Percentiles rank a stretch among this genome's conserved stretches.
phyloP scores from a whole-genome alignment of 805 yeast species.

The Ogataea minuta region DNA sequence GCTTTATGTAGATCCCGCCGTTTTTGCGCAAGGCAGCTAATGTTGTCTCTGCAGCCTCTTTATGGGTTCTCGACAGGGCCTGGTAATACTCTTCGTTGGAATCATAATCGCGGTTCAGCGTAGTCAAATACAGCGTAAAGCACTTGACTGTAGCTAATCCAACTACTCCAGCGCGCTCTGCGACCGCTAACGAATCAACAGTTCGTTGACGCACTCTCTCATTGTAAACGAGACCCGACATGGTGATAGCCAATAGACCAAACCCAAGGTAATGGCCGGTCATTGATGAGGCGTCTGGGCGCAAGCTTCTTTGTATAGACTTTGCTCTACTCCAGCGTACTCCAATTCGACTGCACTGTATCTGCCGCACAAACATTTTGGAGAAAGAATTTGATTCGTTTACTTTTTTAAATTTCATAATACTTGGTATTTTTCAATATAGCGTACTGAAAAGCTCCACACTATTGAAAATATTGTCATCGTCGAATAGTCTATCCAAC shows the following conservation, averaged over 20 bases:
- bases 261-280: constrained; percentile 24
- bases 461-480: background rate
- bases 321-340: background rate
- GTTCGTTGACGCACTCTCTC: constrained; percentile 35
- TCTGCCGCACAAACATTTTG: background rate
- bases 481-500: constrained; percentile 3
- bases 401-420: background rate
- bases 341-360: background rate
- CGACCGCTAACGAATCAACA: constrained; percentile 36
- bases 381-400: background rate
- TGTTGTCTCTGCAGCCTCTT: constrained; percentile 74
- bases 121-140: constrained; percentile 62
- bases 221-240: constrained; percentile 26
- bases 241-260: constrained; percentile 14
- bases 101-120: constrained; percentile 42
- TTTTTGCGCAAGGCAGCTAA: constrained; percentile 74
- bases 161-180: constrained; percentile 60
- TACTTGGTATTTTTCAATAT: background rate
- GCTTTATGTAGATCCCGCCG: constrained; percentile 90
- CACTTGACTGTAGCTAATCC: constrained; percentile 70
- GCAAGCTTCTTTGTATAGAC: background rate
- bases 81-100: constrained; percentile 44
- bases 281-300: background rate
- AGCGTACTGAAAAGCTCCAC: background rate
- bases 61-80: constrained; percentile 68